Base-by-base conservation (phyloP, 345 rosid genomes). In the thale cress (Arabidopsis thaliana) region DNA sequence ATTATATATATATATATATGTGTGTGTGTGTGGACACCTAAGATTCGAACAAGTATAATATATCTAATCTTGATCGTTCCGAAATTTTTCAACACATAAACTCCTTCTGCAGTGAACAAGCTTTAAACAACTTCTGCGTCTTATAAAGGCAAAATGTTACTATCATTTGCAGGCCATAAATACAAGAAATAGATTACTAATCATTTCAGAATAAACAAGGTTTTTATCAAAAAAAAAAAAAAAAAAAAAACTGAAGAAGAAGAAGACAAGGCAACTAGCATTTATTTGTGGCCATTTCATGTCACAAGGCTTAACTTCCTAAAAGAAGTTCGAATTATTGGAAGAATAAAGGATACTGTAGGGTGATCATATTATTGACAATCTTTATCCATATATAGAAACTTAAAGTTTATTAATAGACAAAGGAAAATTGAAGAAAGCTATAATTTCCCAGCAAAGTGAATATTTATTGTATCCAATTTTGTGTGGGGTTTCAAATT, bases 391-490 rank as follows among this genome's bases (percentile, higher is more conserved):
- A 58, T 6, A 46, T 57, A 66, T 56, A 56, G 71, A 65, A 73
- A 73, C 71, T 33, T 42, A 10, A 64, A 64, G 56, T 56, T 64
- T 44, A 32, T 41, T 13, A 6, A 14, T 34, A 53, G 28, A 62
- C 34, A 53, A 37, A 51, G 32, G 25, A 44, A 57, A 22, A 0
- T 41, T 40, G 34, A 73, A 30, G 25, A 28, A 34, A 64, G 24
- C 48, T 41, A 16, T 56, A 33, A 16, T 28, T 55, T 41, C n/a
- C 24, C 64, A 28, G 32, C 64, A 42, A 69, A 69, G 30, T 56
- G 36, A 45, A 32, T 41, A 62, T 76, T 82, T 40, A 59, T 79
- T 75, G 44, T 51, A 69, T 46, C 72, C 36, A 74, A 71, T 83
- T 56, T 48, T 61, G 28, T 57, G 66, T 41, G 74, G 70, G 71